Base-by-base conservation (phyloP, 805 yeast genomes). In the Zygosaccharomyces siamensis region DNA sequence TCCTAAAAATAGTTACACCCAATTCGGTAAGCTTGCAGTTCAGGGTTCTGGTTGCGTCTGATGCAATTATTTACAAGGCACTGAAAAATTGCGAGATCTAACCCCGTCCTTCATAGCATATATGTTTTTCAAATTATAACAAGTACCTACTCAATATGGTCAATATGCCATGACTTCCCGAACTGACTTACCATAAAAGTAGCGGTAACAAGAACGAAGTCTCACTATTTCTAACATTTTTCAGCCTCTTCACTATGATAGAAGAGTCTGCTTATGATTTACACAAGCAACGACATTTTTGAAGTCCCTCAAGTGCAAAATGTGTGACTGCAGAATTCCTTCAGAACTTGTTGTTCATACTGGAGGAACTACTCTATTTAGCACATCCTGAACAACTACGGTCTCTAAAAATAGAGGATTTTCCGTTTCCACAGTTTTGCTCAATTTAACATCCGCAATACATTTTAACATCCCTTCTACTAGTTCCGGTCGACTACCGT, bases 321-420 rank as follows among this genome's bases (percentile, higher is more conserved):
- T 43, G 53, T 60, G 30, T 39, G 4, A 5, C 16, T 18, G 18
- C 27, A 7, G 2, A 24, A 8, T 24, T 18, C 20, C 20, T 18
- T 18, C 20, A 18, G 20, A 18, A 18, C 20, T 18, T 18, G 3
- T 18, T 18, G 20, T 18, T 18, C 20, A 60, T 27, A 54, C 55
- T 4, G 67, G 60, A 2, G 82, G 79, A 4, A 77, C 78, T 0
- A 82, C 79, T 39, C 70, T 70, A 30, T 63, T 69, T 30, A 83
- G 51, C 1, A 80, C 78, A 50, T 79, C 81, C 39, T 74, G 78
- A 0, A 81, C 70, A 0, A 83, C 73, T 48, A 79, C 58, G 1
- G 70, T 73, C 7, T 74, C 75, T 43, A 62, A 45, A 42, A 61
- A 63, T 26, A 51, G 64, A 40, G 60, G 66, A 43, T 50, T 55